Evolutionary conservation across 2,329 filamentous ascomycete genomes (phyloP).

Genomic region (Fusarium sp.): DNA sequence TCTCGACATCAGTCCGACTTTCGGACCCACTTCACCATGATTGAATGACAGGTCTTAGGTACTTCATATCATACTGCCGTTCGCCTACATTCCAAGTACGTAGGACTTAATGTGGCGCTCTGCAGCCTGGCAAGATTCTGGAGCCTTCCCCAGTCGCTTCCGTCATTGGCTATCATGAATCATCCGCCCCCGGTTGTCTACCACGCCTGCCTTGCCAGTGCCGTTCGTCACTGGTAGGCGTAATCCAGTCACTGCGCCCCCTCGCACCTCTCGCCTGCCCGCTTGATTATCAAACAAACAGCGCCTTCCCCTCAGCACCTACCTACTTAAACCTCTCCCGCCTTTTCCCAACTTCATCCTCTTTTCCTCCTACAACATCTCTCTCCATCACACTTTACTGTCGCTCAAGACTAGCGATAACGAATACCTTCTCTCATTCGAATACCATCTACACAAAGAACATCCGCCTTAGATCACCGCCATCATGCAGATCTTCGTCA

Average conservation of each 20-base stretch:
- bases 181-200: slow-evolving; percentile 44
- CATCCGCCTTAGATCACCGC: slow-evolving; percentile 47
- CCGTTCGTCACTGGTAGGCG: slow-evolving; percentile 39
- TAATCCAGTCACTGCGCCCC: slow-evolving; percentile 45
- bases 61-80: slow-evolving; percentile 15
- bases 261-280: slow-evolving; percentile 39
- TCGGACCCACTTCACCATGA: slow-evolving; percentile 24
- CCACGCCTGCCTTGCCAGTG: slow-evolving; percentile 26
- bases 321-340: slow-evolving; percentile 50
- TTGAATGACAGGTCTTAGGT: slow-evolving; percentile 32
- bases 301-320: slow-evolving; percentile 32
- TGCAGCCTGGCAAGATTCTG: slow-evolving; percentile 49
- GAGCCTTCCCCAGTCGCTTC: slow-evolving; percentile 50
- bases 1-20: slow-evolving; percentile 30
- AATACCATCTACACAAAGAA: slow-evolving; percentile 36
- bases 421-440: slow-evolving; percentile 3
- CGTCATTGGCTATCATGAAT: slow-evolving; percentile 51
- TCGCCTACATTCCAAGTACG: slow-evolving; percentile 25
- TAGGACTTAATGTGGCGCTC: slow-evolving; percentile 34
- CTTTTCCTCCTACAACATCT: slow-evolving; percentile 29
- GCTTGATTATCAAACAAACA: slow-evolving; percentile 40
- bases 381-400: slow-evolving; percentile 9
- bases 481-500: slow-evolving; percentile 98
- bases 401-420: slow-evolving; percentile 20
- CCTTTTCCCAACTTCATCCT: slow-evolving; percentile 31